A percentile compares a stretch with the other conserved stretches of the same genome.
These are phyloP conservation scores for Solioccasus polychromus DNA, from an alignment of 768 basidiomycete genomes.

Conservation along the genomic window DNA sequence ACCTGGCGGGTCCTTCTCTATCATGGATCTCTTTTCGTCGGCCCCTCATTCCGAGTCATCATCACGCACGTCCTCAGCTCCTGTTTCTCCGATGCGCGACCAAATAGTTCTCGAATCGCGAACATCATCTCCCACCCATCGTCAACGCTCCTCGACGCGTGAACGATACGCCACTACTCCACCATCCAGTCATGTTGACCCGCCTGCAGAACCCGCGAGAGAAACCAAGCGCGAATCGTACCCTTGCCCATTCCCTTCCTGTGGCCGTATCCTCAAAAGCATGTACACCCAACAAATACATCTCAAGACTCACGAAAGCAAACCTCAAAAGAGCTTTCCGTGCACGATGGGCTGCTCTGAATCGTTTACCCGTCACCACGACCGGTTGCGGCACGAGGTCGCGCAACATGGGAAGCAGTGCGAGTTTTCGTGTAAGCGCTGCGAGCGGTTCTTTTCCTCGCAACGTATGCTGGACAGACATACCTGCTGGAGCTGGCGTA, in stretches of 20 bases:
- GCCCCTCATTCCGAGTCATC: no score
- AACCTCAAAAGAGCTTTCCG: background rate
- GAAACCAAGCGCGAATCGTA: background rate
- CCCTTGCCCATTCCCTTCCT: conserved; percentile 1
- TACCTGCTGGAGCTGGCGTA: conserved; percentile 1
- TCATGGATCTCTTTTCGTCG: no score
- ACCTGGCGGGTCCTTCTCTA: no score
- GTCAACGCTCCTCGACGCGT: no score
- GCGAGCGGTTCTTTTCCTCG: conserved; percentile 6
- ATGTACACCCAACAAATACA: conserved; percentile 1
- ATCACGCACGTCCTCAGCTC: no score
- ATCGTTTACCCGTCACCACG: conserved; percentile 2
- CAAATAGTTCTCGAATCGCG: no score
- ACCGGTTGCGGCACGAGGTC: conserved; percentile 1
- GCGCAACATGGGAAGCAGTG: conserved; percentile 3
- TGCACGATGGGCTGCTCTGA: conserved; percentile 5
- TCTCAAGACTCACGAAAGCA: background rate
- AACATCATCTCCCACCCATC: no score
- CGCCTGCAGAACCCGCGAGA: no score
- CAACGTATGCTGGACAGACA: conserved; percentile 6
- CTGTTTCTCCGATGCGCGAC: no score
- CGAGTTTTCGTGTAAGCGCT: conserved; percentile 1
- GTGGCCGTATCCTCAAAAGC: background rate
- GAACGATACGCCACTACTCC: no score
- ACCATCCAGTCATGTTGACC: no score